A percentile compares a stretch with the other conserved stretches of the same genome.
Evolutionary conservation across 805 yeast genomes (phyloP).

Genomic region (Candida hungchunana): DNA sequence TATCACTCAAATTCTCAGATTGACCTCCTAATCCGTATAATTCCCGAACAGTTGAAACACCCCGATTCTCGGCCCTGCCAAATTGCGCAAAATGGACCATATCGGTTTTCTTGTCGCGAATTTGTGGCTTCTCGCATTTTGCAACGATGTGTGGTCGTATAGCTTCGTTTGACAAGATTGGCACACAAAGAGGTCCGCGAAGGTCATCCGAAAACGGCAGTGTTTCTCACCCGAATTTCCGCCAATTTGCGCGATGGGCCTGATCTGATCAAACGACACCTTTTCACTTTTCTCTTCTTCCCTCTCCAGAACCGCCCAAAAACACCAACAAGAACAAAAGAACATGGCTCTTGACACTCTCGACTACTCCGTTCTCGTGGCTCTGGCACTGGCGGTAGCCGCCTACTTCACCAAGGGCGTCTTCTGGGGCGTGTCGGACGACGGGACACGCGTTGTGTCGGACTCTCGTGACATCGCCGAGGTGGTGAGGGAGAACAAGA

Average conservation of each 20-base stretch:
- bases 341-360: slow-evolving; percentile 62
- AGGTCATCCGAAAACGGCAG: not conserved
- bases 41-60: too few species aligned
- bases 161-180: too few species aligned
- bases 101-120: too few species aligned
- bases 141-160: too few species aligned
- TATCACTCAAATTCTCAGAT: too few species aligned
- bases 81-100: too few species aligned
- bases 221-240: not conserved
- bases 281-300: not conserved
- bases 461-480: slow-evolving; percentile 56
- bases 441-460: slow-evolving; percentile 30
- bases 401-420: slow-evolving; percentile 66
- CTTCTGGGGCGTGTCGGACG: slow-evolving; percentile 40
- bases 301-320: not conserved
- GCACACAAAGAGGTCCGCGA: too few species aligned
- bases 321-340: not conserved
- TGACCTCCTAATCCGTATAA: too few species aligned
- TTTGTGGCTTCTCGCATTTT: too few species aligned
- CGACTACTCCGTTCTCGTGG: slow-evolving; percentile 65
- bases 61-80: too few species aligned
- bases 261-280: not conserved
- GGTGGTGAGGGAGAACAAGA: slow-evolving; percentile 54
- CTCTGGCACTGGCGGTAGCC: slow-evolving; percentile 58
- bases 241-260: not conserved